These are phyloP conservation scores for Conticribra guillardii DNA, from an alignment of 108 stramenopile species.

Conservation along the genomic window DNA sequence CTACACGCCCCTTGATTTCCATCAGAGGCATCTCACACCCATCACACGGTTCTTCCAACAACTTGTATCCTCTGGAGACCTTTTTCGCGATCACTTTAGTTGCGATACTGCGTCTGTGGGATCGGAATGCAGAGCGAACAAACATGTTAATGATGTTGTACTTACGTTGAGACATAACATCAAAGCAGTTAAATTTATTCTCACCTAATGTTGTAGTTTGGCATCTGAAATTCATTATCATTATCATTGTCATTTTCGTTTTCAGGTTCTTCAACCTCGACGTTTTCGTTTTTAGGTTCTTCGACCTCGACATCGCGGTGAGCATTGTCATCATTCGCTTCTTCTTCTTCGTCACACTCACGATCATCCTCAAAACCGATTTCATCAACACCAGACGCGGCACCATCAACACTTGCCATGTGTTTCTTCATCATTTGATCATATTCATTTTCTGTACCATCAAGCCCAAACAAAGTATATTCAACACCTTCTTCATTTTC, in stretches of 20 bases:
- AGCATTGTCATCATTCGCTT: neutral
- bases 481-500: neutral
- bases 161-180: neutral
- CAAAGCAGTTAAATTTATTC: neutral
- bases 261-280: neutral
- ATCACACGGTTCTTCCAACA: slow-evolving; percentile 26
- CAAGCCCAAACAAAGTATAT: neutral
- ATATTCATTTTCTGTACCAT: neutral
- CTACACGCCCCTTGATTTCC: slow-evolving; percentile 23
- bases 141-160: neutral
- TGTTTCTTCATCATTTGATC: neutral
- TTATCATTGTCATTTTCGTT: slow-evolving; percentile 1
- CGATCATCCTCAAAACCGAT: neutral
- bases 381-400: neutral
- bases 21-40: slow-evolving; percentile 44
- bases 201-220: slow-evolving; percentile 34
- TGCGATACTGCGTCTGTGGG: slow-evolving; percentile 37
- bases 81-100: slow-evolving; percentile 44
- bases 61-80: slow-evolving; percentile 26
- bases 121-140: neutral
- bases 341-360: too few relatives aligned
- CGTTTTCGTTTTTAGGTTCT: neutral
- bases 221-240: slow-evolving; percentile 12
- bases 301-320: neutral
- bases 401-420: too few relatives aligned